phyloP scores from a whole-genome alignment of 495 filamentous ascomycete genomes.

The Penicillium atrosanguineum region DNA sequence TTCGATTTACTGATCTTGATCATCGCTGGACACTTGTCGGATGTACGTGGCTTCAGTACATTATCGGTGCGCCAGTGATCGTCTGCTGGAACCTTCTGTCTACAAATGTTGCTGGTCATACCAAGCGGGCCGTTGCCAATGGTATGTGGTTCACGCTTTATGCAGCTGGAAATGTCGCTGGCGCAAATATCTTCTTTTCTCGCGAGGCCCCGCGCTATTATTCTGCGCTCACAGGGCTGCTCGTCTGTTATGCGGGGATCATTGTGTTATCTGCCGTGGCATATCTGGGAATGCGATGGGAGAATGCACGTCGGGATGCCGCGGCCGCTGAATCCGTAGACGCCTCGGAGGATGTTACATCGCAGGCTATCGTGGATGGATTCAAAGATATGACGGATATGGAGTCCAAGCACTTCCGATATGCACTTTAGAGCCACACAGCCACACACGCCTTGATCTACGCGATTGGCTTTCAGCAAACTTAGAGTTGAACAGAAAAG shows the following conservation, averaged over 20 bases:
- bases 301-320: slow-evolving; percentile 25
- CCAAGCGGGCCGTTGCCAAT: slow-evolving; percentile 55
- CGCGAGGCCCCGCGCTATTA: slow-evolving; percentile 36
- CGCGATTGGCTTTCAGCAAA: not conserved
- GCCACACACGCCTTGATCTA: not conserved
- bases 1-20: slow-evolving; percentile 38
- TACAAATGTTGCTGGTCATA: slow-evolving; percentile 63
- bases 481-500: not conserved
- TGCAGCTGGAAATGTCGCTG: slow-evolving; percentile 39
- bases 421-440: slow-evolving; percentile 28
- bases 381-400: slow-evolving; percentile 50
- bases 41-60: slow-evolving; percentile 51
- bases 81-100: slow-evolving; percentile 55
- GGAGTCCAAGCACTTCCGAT: slow-evolving; percentile 44
- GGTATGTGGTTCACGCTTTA: slow-evolving; percentile 39
- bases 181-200: slow-evolving; percentile 45
- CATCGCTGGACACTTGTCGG: slow-evolving; percentile 51
- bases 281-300: slow-evolving; percentile 29
- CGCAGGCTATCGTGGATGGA: slow-evolving; percentile 34
- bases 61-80: slow-evolving; percentile 49
- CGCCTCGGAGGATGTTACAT: slow-evolving; percentile 8
- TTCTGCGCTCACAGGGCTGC: slow-evolving; percentile 31
- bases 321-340: slow-evolving; percentile 6
- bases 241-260: slow-evolving; percentile 36
- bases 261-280: slow-evolving; percentile 24